phyloP scores from a whole-genome alignment of 2,329 filamentous ascomycete genomes.

The Diaporthe batatas region DNA sequence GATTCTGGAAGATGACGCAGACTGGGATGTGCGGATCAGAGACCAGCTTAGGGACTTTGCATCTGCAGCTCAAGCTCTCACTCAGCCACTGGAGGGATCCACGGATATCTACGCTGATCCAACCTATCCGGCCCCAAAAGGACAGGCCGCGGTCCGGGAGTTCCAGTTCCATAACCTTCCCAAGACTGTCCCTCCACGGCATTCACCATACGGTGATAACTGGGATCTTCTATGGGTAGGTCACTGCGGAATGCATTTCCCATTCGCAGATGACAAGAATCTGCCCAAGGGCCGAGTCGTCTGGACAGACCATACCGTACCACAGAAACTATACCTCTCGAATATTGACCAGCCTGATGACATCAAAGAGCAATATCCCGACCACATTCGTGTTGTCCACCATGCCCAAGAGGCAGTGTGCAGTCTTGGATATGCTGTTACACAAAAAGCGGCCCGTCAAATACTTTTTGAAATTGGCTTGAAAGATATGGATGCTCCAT shows the following conservation, averaged over 20 bases:
- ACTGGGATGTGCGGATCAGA: slow-evolving; percentile 60
- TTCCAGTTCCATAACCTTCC: slow-evolving; percentile 42
- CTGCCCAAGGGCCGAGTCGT: slow-evolving; percentile 51
- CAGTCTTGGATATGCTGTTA: slow-evolving; percentile 58
- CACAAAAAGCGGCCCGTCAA: slow-evolving; percentile 54
- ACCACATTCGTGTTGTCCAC: slow-evolving; percentile 58
- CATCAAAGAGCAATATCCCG: slow-evolving; percentile 51
- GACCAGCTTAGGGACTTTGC: slow-evolving; percentile 54
- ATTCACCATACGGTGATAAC: slow-evolving; percentile 61
- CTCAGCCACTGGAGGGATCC: slow-evolving; percentile 43
- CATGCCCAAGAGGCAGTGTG: slow-evolving; percentile 57
- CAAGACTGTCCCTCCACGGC: slow-evolving; percentile 40
- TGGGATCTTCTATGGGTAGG: slow-evolving; percentile 69
- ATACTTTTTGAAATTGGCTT: slow-evolving; percentile 57
- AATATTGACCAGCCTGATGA: slow-evolving; percentile 51
- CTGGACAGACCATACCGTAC: slow-evolving; percentile 51
- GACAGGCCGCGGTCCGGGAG: slow-evolving; percentile 31
- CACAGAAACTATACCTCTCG: slow-evolving; percentile 51
- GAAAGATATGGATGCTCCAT: slow-evolving; percentile 51
- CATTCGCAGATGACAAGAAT: slow-evolving; percentile 41
- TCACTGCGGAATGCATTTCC: slow-evolving; percentile 58
- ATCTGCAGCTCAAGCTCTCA: slow-evolving; percentile 42
- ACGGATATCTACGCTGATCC: slow-evolving; percentile 45
- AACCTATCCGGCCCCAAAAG: slow-evolving; percentile 45
- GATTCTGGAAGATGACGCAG: slow-evolving; percentile 61